Conservation (phyloP, 805 yeast genomes). For the Yarrowia porcina region DNA sequence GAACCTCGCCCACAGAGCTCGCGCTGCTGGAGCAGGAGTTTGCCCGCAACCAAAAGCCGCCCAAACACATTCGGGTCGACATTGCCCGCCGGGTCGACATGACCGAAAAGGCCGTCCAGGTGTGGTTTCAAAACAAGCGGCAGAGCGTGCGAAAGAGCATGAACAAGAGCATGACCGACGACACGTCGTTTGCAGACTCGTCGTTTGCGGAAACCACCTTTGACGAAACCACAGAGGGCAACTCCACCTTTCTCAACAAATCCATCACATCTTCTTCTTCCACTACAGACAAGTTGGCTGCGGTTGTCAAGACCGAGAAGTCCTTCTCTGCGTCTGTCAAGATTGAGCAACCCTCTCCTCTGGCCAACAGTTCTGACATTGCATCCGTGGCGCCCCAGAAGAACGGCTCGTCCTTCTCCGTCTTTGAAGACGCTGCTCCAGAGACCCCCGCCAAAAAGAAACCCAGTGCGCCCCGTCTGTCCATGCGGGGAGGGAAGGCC, state of each 20-base stretch:
- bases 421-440: slow-evolving; percentile 26
- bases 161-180: slow-evolving; percentile 25
- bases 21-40: slow-evolving; percentile 79
- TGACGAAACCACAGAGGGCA: neutral
- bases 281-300: neutral
- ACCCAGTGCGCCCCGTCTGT: slow-evolving; percentile 2
- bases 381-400: slow-evolving; percentile 17
- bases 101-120: slow-evolving; percentile 98
- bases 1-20: slow-evolving; percentile 87
- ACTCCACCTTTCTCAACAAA: neutral
- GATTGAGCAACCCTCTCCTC: no score
- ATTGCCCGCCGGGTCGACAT: slow-evolving; percentile 80
- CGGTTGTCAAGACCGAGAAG: no score
- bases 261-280: neutral
- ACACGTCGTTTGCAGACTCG: slow-evolving; percentile 22
- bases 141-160: slow-evolving; percentile 54
- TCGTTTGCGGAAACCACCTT: slow-evolving; percentile 1
- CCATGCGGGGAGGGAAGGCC: slow-evolving; percentile 23
- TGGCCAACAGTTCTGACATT: slow-evolving; percentile 8
- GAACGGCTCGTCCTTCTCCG: slow-evolving; percentile 20
- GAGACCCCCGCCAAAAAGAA: slow-evolving; percentile 17
- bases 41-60: slow-evolving; percentile 73
- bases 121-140: slow-evolving; percentile 96
- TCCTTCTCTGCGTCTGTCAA: no score
- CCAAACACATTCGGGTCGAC: slow-evolving; percentile 66